Evolutionary conservation across 495 filamentous ascomycete species (phyloP).

Genomic region (Daldinia grandis): DNA sequence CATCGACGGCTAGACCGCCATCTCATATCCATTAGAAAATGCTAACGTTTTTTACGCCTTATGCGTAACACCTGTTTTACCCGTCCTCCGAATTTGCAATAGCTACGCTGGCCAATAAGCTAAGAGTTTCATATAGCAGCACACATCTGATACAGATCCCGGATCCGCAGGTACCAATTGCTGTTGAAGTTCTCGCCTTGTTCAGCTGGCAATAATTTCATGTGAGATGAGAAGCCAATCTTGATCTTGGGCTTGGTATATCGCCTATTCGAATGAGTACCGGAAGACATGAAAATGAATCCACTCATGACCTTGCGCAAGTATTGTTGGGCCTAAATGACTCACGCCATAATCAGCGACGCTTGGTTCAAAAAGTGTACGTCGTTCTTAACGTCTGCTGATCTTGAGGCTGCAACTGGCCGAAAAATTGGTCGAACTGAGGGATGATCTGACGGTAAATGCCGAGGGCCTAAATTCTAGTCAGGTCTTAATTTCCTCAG

Average conservation of each 20-base stretch:
- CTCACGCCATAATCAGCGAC: not conserved
- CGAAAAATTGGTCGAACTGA: constrained; percentile 81
- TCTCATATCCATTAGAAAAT: constrained; percentile 29
- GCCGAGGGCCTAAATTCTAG: constrained; percentile 68
- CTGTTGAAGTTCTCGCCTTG: constrained; percentile 10
- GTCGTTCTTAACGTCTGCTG: constrained; percentile 59
- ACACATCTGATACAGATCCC: constrained; percentile 19
- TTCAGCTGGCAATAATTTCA: constrained; percentile 8
- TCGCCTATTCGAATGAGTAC: not conserved
- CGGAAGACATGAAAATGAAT: constrained; percentile 1
- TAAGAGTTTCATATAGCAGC: constrained; percentile 13
- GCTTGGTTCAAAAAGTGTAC: constrained; percentile 35
- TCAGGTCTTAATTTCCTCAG: constrained; percentile 20
- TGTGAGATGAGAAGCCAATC: constrained; percentile 13
- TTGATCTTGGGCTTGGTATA: constrained; percentile 5
- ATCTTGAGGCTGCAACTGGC: constrained; percentile 69
- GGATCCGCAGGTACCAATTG: constrained; percentile 9
- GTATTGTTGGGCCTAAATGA: not conserved
- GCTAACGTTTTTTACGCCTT: constrained; percentile 9
- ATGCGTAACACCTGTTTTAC: not conserved
- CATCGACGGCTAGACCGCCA: constrained; percentile 5
- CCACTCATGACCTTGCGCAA: constrained; percentile 5
- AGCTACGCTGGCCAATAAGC: constrained; percentile 11
- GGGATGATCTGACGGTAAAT: constrained; percentile 88
- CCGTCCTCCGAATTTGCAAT: constrained; percentile 15